Base-by-base conservation (phyloP, 495 filamentous ascomycete species). In the Xylaria acuta region DNA sequence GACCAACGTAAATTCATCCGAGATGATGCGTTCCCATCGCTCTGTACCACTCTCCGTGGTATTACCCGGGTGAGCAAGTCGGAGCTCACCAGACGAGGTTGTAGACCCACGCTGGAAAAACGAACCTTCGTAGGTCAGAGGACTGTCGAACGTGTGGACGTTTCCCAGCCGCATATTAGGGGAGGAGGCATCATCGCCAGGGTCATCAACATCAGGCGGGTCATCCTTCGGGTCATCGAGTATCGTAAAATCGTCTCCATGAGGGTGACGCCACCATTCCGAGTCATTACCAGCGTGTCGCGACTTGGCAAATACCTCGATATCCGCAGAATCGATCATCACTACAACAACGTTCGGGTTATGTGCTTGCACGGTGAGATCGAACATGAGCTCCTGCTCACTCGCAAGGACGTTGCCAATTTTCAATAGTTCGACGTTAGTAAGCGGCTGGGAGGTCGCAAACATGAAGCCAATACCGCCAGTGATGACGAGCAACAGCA, bases 311-410 rank as follows among this genome's bases (percentile, higher is more conserved):
- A 98, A 98, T 30, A 99, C 88, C 75, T 96, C 93, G 64, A 98
- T 86, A 78, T 98, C 92, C 75, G 95, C 91, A 36, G 92, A 88
- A 73, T 92, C 90, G 64, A 99, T 89, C 11, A 91, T 91, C 34
- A 99, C 90, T 20, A 92, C 89, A 54, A 98, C 91, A 25, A 97
- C 86, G 73, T 99, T 99, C 0, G 95, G 96, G 77, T 99, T 99
- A 71, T 93, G 84, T 1, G 95, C 96, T 71, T 86, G 86, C 47
- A 99, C 92, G n/a, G 92, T 89, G 11, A 98, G 84, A 76, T 99
- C 95, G 72, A 99, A 85, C 91, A 99, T 98, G 25, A 99, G 86
- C 77, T 98, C 97, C 80, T 97, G 93, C 78, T 97, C 92, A 72
- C 93, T 97, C 7, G 94, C 94, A 40, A 98, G 87, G 22, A 99